Conservation (phyloP, 2,329 filamentous ascomycete species). For the Aspergillus texensis region DNA sequence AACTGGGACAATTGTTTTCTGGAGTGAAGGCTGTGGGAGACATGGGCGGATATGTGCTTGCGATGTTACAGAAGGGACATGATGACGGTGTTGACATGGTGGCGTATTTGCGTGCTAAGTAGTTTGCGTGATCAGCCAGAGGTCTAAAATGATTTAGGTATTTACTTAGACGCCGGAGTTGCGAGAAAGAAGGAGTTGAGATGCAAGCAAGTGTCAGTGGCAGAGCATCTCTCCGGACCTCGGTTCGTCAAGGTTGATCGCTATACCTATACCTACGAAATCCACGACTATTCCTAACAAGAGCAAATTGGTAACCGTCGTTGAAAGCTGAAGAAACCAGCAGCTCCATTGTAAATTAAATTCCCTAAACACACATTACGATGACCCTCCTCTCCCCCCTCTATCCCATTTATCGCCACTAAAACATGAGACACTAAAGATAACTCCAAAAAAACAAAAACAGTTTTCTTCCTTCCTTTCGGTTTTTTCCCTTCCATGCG, state of each 20-base stretch:
- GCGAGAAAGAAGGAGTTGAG: background rate
- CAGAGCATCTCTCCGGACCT: background rate
- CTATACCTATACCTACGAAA: no score
- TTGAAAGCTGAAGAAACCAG: conserved; percentile 1
- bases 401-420: conserved; percentile 8
- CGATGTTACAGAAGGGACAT: conserved; percentile 64
- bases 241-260: background rate
- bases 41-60: conserved; percentile 51
- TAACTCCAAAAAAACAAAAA: background rate
- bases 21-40: conserved; percentile 26
- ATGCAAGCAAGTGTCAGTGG: background rate
- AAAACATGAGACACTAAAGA: background rate
- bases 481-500: background rate
- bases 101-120: background rate
- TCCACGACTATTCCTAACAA: no score
- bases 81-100: conserved; percentile 17
- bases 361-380: conserved; percentile 13
- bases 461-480: background rate
- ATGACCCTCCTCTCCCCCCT: background rate
- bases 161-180: background rate
- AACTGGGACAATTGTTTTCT: background rate
- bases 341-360: conserved; percentile 7
- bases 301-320: background rate
- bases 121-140: background rate
- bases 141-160: background rate